These are phyloP conservation scores for Madurella mycetomatis DNA, from an alignment of 2,329 filamentous ascomycete species.

Conservation along the genomic window DNA sequence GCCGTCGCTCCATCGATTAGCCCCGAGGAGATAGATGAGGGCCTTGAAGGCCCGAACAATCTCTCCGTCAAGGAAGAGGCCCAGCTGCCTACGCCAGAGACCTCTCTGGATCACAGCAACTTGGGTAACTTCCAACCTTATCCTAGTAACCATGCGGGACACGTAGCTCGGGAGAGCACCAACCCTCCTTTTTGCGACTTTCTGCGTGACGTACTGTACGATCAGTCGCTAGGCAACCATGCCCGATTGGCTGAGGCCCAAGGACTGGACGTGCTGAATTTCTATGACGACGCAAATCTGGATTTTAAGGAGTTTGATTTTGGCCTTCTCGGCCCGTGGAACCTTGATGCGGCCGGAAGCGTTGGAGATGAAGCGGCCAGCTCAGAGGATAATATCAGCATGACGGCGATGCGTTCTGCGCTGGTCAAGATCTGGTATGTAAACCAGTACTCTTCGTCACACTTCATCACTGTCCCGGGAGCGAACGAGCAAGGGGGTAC, in stretches of 20 bases:
- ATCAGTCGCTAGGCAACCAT: conserved; percentile 36
- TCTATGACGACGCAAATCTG: conserved; percentile 46
- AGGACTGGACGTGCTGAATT: conserved; percentile 44
- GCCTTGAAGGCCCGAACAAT: conserved; percentile 26
- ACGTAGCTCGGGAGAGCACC: conserved; percentile 28
- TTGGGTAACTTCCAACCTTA: conserved; percentile 21
- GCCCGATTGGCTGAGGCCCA: conserved; percentile 37
- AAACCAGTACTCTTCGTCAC: too few species aligned
- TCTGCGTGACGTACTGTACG: conserved; percentile 47
- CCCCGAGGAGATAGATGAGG: conserved; percentile 25
- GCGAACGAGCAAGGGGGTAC: too few species aligned
- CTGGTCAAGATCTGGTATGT: conserved; percentile 41
- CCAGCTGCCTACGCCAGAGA: conserved; percentile 35
- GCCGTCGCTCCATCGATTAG: conserved; percentile 2
- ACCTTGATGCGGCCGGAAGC: conserved; percentile 35
- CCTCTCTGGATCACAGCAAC: conserved; percentile 27
- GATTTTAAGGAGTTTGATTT: conserved; percentile 52
- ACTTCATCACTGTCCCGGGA: too few species aligned
- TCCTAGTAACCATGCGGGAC: conserved; percentile 5
- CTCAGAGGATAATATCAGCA: conserved; percentile 38
- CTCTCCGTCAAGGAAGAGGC: conserved; percentile 31
- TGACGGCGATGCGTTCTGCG: conserved; percentile 43
- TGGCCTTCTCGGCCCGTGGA: conserved; percentile 47
- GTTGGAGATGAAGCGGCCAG: conserved; percentile 27
- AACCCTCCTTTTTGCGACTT: conserved; percentile 47